These are phyloP conservation scores for Silene uniflora DNA, from an alignment of 148 eudicot genomes.

Conservation along the genomic window DNA sequence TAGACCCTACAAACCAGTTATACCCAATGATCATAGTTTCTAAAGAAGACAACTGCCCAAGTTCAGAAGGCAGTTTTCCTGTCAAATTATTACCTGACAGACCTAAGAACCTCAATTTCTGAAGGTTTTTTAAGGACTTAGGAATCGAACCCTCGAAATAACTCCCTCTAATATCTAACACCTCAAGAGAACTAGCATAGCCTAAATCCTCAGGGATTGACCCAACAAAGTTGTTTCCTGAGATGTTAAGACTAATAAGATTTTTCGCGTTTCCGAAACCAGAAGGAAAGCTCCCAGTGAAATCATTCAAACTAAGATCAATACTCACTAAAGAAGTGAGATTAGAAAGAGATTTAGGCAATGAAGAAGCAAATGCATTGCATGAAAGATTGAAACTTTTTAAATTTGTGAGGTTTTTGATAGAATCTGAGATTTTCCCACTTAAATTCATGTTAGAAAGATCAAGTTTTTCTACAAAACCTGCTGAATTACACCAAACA, in stretches of 20 bases:
- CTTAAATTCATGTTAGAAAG: slow-evolving; percentile 71
- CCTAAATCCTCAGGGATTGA: slow-evolving; percentile 60
- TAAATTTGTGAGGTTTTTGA: slow-evolving; percentile 42
- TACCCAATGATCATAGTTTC: slow-evolving; percentile 72
- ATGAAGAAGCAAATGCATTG: slow-evolving; percentile 53
- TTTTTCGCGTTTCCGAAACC: slow-evolving; percentile 48
- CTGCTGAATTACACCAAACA: slow-evolving; percentile 62
- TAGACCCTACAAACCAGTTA: slow-evolving; percentile 61
- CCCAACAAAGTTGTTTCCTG: slow-evolving; percentile 76
- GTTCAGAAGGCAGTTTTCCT: slow-evolving; percentile 50
- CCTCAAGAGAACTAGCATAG: slow-evolving; percentile 45
- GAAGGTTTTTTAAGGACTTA: slow-evolving; percentile 36
- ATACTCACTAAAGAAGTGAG: slow-evolving; percentile 49
- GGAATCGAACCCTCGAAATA: slow-evolving; percentile 67
- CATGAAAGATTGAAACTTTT: slow-evolving; percentile 54
- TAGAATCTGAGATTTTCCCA: slow-evolving; percentile 47
- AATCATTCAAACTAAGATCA: slow-evolving; percentile 66
- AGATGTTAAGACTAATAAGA: slow-evolving; percentile 44
- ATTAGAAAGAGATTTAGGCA: slow-evolving; percentile 60
- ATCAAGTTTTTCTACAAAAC: slow-evolving; percentile 55
- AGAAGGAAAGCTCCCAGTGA: slow-evolving; percentile 48
- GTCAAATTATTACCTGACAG: slow-evolving; percentile 76
- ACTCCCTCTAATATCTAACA: slow-evolving; percentile 63
- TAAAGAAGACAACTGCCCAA: slow-evolving; percentile 52
- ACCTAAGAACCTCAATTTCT: slow-evolving; percentile 65